Conservation (phyloP, 768 basidiomycete species). For the Leccinum incarnatum region DNA sequence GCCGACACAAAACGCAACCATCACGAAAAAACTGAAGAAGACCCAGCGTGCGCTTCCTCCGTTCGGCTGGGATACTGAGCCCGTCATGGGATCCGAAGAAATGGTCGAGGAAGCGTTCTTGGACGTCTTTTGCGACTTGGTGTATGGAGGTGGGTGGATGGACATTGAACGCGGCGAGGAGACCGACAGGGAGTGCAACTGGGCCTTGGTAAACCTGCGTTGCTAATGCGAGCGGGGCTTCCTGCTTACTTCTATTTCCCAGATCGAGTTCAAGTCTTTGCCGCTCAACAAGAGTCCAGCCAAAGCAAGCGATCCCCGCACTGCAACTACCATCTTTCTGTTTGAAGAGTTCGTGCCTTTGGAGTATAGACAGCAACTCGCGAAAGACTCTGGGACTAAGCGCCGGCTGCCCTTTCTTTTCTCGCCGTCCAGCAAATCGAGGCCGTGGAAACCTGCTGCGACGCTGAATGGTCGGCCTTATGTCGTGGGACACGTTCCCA, state of each 20-base stretch:
- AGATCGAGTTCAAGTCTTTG: slow-evolving; percentile 88
- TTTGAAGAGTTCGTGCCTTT: slow-evolving; percentile 94
- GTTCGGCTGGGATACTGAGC: slow-evolving; percentile 93
- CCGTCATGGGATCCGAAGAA: slow-evolving; percentile 73
- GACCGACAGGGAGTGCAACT: slow-evolving; percentile 81
- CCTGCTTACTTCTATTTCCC: slow-evolving; percentile 26
- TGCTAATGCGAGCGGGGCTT: background rate
- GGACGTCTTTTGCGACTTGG: slow-evolving; percentile 79
- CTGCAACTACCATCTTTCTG: slow-evolving; percentile 65
- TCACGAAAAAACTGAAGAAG: slow-evolving; percentile 81
- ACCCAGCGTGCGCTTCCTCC: slow-evolving; percentile 66
- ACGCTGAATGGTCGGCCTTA: slow-evolving; percentile 80
- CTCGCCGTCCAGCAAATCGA: slow-evolving; percentile 42
- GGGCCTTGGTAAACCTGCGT: slow-evolving; percentile 70
- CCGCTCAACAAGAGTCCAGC: slow-evolving; percentile 37
- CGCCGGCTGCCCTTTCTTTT: slow-evolving; percentile 73
- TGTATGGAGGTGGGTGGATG: slow-evolving; percentile 86
- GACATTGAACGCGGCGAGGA: slow-evolving; percentile 71
- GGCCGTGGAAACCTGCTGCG: slow-evolving; percentile 79
- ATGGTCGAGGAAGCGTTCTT: slow-evolving; percentile 89
- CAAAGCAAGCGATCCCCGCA: slow-evolving; percentile 61
- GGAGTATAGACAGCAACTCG: slow-evolving; percentile 80
- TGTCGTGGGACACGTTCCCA: slow-evolving; percentile 56
- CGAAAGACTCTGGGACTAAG: slow-evolving; percentile 47
- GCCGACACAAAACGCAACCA: slow-evolving; percentile 71